Evolutionary conservation across 306 rosid genomes (phyloP).

Genomic region (Prinsepia uniflora): DNA sequence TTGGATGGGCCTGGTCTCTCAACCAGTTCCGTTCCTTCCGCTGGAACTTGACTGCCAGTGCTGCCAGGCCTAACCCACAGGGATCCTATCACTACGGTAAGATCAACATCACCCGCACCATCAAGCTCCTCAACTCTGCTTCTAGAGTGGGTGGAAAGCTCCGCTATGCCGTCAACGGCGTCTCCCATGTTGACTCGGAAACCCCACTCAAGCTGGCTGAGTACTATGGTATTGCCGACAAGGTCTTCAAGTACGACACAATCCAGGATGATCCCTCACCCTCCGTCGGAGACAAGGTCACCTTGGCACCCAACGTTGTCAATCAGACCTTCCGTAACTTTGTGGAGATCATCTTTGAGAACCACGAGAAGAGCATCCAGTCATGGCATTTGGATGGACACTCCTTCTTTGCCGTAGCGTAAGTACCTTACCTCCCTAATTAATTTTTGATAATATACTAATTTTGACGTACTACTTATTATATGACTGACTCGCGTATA

Average conservation of each 20-base stretch:
- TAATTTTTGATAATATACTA: neutral
- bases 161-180: conserved; percentile 62
- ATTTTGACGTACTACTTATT: neutral
- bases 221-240: conserved; percentile 35
- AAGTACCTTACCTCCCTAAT: conserved; percentile 18
- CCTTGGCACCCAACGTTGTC: conserved; percentile 38
- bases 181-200: conserved; percentile 44
- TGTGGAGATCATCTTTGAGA: conserved; percentile 72
- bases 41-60: conserved; percentile 81
- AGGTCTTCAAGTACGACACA: conserved; percentile 55
- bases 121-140: conserved; percentile 47
- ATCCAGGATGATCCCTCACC: conserved; percentile 32
- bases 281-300: conserved; percentile 1
- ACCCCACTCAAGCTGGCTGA: conserved; percentile 78
- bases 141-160: conserved; percentile 42
- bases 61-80: conserved; percentile 93
- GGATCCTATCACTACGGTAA: conserved; percentile 73
- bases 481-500: neutral
- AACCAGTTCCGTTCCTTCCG: conserved; percentile 73
- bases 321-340: conserved; percentile 46
- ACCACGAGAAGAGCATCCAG: conserved; percentile 64
- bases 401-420: conserved; percentile 71
- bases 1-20: conserved; percentile 87
- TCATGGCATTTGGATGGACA: conserved; percentile 60
- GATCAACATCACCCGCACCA: conserved; percentile 64